Base-by-base conservation (phyloP, 805 yeast species). In the Wickerhamomyces subpelliculosus region DNA sequence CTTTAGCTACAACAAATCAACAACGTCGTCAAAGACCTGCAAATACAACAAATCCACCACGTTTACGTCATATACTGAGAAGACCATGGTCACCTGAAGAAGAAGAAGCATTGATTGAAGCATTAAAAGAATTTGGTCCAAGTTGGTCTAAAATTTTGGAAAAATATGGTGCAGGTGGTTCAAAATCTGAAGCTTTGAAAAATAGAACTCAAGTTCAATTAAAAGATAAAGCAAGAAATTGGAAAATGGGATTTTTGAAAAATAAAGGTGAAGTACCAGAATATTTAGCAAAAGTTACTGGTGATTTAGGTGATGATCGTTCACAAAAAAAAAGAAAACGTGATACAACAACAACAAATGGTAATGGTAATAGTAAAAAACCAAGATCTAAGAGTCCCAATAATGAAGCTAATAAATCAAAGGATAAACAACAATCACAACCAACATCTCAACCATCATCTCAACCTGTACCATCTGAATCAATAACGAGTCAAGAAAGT, bases 161-260 rank as follows among this genome's bases (percentile, higher is more conserved):
- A 51, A 62, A 84, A n/a, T 84, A 83, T 57, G 98, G 98, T 2
- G 84, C 95, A 4, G 97, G 97, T 8, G 98, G 98, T 4, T 72
- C 80, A 33, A 70, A 83, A 20, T 78, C 80, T 29, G 97, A 93
- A 57, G 75, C 80, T 1, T 68, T 93, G 48, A 90, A 87, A 60
- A 84, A 87, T 56, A 70, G 98, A 55, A 81, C 84, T 4, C 95
- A 88, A 52, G 86, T 90, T 14, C 98, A 93, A 57, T 69, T 93
- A 41, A 93, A 93, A 59, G 98, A 93, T 57, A 93, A 93, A 57
- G 97, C 97, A 0, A 73, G 98, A 47, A 93, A 93, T 56, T 84
- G 96, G 87, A 93, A 93, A 57, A 74, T 89, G 75, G 80, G 80
- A 47, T 87, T 82, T 56, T 64, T 88, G 41, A 84, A 87, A 52